A percentile compares a stretch with the other conserved stretches of the same genome.
Evolutionary conservation across 192 early-diverging fungal species (phyloP).

Genomic region (Phycomyces blakesleeanus): DNA sequence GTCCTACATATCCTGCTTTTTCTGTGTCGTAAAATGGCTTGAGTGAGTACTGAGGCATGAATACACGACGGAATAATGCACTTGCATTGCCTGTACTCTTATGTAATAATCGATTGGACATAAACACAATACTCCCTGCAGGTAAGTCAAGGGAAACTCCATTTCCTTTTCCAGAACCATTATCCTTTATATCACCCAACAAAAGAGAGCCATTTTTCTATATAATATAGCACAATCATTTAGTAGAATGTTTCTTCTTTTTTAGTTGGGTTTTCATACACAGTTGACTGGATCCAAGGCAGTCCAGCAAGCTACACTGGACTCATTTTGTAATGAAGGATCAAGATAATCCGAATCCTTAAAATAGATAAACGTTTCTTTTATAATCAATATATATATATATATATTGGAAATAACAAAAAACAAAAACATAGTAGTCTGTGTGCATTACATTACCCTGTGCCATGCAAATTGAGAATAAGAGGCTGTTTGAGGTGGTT

Average conservation of each 20-base stretch:
- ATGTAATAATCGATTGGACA: slow-evolving; percentile 25
- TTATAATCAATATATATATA: no score
- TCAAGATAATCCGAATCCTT: slow-evolving; percentile 34
- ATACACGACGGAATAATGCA: slow-evolving; percentile 29
- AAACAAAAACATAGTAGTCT: background rate
- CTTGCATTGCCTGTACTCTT: slow-evolving; percentile 30
- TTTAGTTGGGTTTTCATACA: background rate
- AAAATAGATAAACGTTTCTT: background rate
- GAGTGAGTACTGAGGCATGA: slow-evolving; percentile 32
- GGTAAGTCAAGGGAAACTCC: slow-evolving; percentile 1
- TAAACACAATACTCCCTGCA: slow-evolving; percentile 31
- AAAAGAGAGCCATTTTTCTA: slow-evolving; percentile 15
- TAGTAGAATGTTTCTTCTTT: background rate
- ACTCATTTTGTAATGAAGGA: slow-evolving; percentile 2
- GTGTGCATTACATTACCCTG: slow-evolving; percentile 15
- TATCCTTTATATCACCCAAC: background rate
- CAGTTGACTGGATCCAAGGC: slow-evolving; percentile 29
- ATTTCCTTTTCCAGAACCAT: no score
- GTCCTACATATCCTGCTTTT: no score
- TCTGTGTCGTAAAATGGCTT: no score
- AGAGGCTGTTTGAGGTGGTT: slow-evolving; percentile 25
- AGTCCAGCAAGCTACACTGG: slow-evolving; percentile 33
- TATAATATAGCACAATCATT: background rate
- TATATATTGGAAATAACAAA: no score
- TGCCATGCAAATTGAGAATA: slow-evolving; percentile 34